A percentile compares a stretch with the other conserved stretches of the same genome.
Evolutionary conservation across 495 filamentous ascomycete genomes (phyloP).

Genomic region (Echria macrotheca): DNA sequence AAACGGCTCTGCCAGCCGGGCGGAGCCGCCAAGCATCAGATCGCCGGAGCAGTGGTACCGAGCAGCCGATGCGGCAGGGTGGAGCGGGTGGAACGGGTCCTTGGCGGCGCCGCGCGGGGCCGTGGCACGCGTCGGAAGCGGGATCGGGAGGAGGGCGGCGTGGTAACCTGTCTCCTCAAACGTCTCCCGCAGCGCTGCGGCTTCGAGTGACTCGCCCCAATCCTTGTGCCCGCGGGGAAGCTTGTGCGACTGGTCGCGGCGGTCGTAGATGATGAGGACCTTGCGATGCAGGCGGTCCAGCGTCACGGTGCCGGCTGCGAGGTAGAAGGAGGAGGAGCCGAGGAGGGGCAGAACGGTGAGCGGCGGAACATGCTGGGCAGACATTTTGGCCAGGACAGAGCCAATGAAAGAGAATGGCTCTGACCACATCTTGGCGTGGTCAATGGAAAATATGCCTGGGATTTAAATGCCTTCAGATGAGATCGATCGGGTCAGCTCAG

Average conservation of each 20-base stretch:
- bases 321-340: constrained; percentile 24
- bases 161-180: constrained; percentile 26
- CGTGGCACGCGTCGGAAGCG: constrained; percentile 15
- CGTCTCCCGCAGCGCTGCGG: constrained; percentile 27
- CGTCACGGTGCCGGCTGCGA: constrained; percentile 26
- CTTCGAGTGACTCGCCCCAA: constrained; percentile 19
- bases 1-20: constrained; percentile 11
- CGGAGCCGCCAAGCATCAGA: not conserved
- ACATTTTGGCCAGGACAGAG: not conserved
- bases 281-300: constrained; percentile 19
- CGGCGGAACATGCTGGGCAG: not conserved
- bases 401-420: not conserved
- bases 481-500: too few species aligned
- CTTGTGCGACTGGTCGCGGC: constrained; percentile 10
- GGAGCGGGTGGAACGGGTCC: not conserved
- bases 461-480: not conserved
- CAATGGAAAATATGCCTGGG: not conserved
- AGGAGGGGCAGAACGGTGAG: constrained; percentile 13
- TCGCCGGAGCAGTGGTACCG: not conserved
- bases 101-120: not conserved
- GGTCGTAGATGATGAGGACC: constrained; percentile 25
- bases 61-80: not conserved
- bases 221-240: constrained; percentile 32
- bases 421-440: not conserved
- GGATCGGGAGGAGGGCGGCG: constrained; percentile 15